Conservation (phyloP, 2,329 filamentous ascomycete species). For the Neurospora sp. region DNA sequence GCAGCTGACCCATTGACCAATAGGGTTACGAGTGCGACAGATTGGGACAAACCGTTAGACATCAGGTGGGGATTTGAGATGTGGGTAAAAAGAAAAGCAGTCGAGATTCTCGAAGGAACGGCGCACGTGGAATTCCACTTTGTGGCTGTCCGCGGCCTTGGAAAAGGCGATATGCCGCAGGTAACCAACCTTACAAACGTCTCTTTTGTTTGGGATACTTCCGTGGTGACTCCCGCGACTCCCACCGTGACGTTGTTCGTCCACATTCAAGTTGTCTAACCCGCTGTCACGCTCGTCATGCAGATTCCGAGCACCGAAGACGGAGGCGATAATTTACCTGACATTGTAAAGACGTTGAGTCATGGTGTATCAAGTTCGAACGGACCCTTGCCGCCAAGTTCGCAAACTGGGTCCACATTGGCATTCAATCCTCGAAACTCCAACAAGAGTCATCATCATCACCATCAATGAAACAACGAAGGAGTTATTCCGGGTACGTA, state of each 20-base stretch:
- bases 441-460: background rate
- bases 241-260: too few relatives aligned
- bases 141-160: background rate
- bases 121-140: background rate
- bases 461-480: slow-evolving; percentile 3
- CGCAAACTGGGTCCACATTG: background rate
- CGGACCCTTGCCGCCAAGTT: background rate
- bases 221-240: too few relatives aligned
- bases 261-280: too few relatives aligned
- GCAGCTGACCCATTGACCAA: slow-evolving; percentile 12
- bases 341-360: background rate
- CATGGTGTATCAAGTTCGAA: background rate
- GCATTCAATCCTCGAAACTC: background rate
- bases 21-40: background rate
- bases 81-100: background rate
- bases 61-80: background rate
- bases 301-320: background rate
- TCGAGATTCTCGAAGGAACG: background rate
- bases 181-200: background rate
- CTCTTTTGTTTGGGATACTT: background rate
- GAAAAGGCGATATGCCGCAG: slow-evolving; percentile 1
- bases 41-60: background rate
- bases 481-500: background rate
- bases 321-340: background rate
- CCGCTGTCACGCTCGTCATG: background rate